Evolutionary conservation across 2,329 filamentous ascomycete genomes (phyloP), one percentile per base, ranked within the genome.

Genomic region (Sporothrix pseudoabietina): DNA sequence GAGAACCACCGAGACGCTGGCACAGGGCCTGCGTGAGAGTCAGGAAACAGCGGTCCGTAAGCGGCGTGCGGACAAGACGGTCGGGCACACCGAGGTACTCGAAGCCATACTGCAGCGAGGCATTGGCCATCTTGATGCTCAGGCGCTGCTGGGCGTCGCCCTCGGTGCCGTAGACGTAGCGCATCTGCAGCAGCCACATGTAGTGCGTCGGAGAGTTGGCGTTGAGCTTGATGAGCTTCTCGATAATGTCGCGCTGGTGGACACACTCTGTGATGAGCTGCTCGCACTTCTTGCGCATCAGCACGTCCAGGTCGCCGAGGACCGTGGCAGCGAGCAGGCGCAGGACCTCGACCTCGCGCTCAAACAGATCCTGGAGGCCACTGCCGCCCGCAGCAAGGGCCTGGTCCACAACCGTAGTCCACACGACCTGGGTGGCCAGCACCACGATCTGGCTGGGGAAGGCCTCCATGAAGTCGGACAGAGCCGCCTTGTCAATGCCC

Each of bases 241-340:
- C 92, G 76, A 98, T 96, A 22, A 92, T 89, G 81, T 99, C 96
- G 75, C 96, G 92, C 82, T 99, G 97, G 80, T 99, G 96, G 16
- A 99, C 96, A 80, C 96, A 98, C 81, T 99, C 97, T 0, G 97
- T 99, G 79, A 99, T 99, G 77, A 99, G 88, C 82, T 98, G 95
- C 81, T 99, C 96, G 82, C 95, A 99, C 85, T 97, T 98, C 87
- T 97, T 97, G 75, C 96, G 89, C 79, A 92, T 89, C 69, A 98
- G 92, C 7, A 93, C 85, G 77, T 94, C 92, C 30, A 99, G 88
- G 78, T 99, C 94, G 54, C 93, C 93, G 19, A 99, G 86, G 14
- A 99, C 96, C 2, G 94, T 95, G 54, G 92, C 88, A 26, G 96
- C 96, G 72, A 99, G 90, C 30, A 97, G 85, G 72, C 93, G 90